Conservation (phyloP, 73 alveolate species). For the Effrenium voratum region DNA sequence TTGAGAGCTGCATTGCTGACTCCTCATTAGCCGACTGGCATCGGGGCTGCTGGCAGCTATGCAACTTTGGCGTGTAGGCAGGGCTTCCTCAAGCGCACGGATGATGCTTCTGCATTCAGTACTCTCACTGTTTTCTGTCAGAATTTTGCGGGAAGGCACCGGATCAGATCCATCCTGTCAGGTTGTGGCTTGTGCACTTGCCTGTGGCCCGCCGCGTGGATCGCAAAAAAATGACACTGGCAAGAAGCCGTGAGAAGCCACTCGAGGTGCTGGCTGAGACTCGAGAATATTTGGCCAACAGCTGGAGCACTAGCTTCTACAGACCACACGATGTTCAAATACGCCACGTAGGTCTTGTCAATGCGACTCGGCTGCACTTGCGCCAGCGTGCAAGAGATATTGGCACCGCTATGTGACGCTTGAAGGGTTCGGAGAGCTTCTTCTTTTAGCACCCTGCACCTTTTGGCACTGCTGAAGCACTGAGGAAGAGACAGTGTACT, state of each 20-base stretch:
- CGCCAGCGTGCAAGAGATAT: not conserved
- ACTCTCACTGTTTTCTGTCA: not conserved
- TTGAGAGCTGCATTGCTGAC: too few species aligned
- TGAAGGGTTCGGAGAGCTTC: not conserved
- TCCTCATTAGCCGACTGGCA: too few species aligned
- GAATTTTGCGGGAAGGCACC: not conserved
- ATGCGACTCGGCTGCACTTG: not conserved
- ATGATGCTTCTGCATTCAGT: not conserved
- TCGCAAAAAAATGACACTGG: not conserved
- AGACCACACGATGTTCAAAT: slow-evolving; percentile 65
- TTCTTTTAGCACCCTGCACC: not conserved
- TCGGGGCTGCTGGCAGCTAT: too few species aligned
- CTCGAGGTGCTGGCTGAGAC: slow-evolving; percentile 65
- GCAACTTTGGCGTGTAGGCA: not conserved
- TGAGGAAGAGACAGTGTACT: slow-evolving; percentile 61
- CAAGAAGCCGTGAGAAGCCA: not conserved
- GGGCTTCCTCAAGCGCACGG: not conserved
- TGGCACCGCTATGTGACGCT: not conserved
- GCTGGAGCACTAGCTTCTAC: slow-evolving; percentile 82
- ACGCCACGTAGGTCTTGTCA: slow-evolving; percentile 47
- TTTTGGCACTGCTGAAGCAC: not conserved
- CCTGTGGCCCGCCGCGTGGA: slow-evolving; percentile 38
- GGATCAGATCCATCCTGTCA: not conserved
- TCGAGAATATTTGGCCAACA: slow-evolving; percentile 16
- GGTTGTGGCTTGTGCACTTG: slow-evolving; percentile 36